phyloP scores from a whole-genome alignment of 2,329 filamentous ascomycete genomes.

The Metarhizium humberi region DNA sequence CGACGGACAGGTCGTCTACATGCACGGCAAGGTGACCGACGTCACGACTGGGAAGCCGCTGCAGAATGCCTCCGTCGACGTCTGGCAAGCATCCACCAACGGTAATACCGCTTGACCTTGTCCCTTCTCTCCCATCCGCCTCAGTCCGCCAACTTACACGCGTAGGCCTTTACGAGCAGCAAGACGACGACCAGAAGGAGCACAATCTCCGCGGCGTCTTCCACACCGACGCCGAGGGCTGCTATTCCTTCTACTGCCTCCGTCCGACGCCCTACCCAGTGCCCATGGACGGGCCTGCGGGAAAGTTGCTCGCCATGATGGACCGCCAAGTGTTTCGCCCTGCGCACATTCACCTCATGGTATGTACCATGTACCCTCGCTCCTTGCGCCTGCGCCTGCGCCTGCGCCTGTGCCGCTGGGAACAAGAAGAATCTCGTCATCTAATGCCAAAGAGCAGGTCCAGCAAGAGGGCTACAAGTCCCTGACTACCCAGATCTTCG shows the following conservation, averaged over 20 bases:
- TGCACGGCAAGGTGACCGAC: conserved; percentile 52
- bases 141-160: neutral
- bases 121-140: neutral
- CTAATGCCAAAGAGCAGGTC: conserved; percentile 15
- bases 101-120: conserved; percentile 23
- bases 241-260: conserved; percentile 53
- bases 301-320: conserved; percentile 40
- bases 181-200: conserved; percentile 60
- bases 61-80: conserved; percentile 56
- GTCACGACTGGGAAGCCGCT: conserved; percentile 55
- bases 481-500: conserved; percentile 68
- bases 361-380: conserved; percentile 12
- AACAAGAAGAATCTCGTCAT: too few species aligned
- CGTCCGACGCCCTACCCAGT: conserved; percentile 48
- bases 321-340: conserved; percentile 49
- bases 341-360: conserved; percentile 52
- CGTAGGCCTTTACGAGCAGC: conserved; percentile 55
- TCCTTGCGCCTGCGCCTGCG: too few species aligned
- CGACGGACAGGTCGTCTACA: conserved; percentile 44
- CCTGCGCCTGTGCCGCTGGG: too few species aligned
- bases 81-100: conserved; percentile 76
- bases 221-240: conserved; percentile 53
- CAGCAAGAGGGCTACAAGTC: conserved; percentile 52
- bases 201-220: conserved; percentile 69
- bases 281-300: conserved; percentile 42